Percentiles rank a stretch among this genome's conserved stretches.
Conservation (phyloP, 1,139 yeast genomes). For the Pichia sp. region DNA sequence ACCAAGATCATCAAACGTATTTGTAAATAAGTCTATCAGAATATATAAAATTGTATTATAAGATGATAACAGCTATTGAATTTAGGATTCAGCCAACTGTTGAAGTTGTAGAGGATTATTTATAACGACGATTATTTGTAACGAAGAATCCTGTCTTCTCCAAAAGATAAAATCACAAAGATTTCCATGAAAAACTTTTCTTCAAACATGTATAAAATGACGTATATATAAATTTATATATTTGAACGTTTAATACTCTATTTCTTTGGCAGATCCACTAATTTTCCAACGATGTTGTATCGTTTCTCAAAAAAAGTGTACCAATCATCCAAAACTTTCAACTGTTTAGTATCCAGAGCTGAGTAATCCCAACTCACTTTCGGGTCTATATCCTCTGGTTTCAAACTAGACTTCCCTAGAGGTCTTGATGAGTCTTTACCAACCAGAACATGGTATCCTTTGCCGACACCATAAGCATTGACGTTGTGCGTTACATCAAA, state of each 20-base stretch:
- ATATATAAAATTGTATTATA: too few species aligned
- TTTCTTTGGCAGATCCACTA: conserved; percentile 20
- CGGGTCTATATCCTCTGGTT: conserved; percentile 35
- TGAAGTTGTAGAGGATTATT: too few species aligned
- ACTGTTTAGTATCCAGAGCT: conserved; percentile 42
- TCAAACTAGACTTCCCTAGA: conserved; percentile 47
- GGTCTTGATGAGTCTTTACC: conserved; percentile 77
- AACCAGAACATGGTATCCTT: conserved; percentile 61
- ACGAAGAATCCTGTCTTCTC: too few species aligned
- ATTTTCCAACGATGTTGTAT: conserved; percentile 33
- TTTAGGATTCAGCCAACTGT: too few species aligned
- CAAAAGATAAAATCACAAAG: too few species aligned
- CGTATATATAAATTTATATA: too few species aligned
- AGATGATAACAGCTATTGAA: too few species aligned
- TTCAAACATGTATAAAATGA: too few species aligned
- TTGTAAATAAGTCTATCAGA: conserved; percentile 2
- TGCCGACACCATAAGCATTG: conserved; percentile 68
- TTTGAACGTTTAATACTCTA: too few species aligned
- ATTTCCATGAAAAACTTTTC: too few species aligned
- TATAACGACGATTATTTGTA: too few species aligned
- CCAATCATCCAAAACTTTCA: conserved; percentile 50
- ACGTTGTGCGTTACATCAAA: conserved; percentile 67
- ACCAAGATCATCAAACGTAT: conserved; percentile 31
- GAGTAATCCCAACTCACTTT: conserved; percentile 38
- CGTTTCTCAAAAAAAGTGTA: conserved; percentile 44